Conservation (phyloP, 2,329 filamentous ascomycete genomes). For the Tolypocladium endophyticum region DNA sequence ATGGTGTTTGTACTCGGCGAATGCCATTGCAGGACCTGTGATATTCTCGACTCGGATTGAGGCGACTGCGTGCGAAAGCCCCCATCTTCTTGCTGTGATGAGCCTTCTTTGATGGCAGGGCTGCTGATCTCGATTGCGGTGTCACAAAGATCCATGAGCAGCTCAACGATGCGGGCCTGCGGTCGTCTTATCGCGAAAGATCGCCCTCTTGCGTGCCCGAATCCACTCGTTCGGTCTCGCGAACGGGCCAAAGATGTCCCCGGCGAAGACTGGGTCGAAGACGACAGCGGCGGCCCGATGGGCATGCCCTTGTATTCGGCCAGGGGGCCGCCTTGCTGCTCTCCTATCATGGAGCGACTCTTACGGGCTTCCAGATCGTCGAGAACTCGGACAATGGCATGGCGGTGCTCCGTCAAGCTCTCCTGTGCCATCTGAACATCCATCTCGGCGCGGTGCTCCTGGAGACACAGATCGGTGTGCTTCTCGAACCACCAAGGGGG, state of each 20-base stretch:
- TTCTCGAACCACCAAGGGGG: conserved; percentile 99
- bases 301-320: conserved; percentile 82
- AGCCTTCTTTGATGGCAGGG: conserved; percentile 80
- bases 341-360: conserved; percentile 50
- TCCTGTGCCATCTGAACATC: conserved; percentile 96
- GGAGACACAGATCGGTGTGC: conserved; percentile 89
- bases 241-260: conserved; percentile 62
- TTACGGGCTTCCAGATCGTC: conserved; percentile 79
- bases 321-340: conserved; percentile 39
- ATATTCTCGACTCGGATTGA: conserved; percentile 88
- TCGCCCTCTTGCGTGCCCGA: conserved; percentile 69
- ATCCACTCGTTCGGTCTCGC: conserved; percentile 61
- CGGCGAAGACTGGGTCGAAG: conserved; percentile 60
- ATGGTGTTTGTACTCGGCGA: conserved; percentile 84
- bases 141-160: conserved; percentile 90
- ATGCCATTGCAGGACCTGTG: conserved; percentile 93
- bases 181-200: conserved; percentile 89
- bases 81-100: conserved; percentile 48
- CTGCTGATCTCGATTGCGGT: conserved; percentile 92
- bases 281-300: conserved; percentile 67
- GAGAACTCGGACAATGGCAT: conserved; percentile 87
- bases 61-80: conserved; percentile 91
- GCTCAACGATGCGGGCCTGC: conserved; percentile 84
- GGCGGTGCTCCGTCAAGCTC: conserved; percentile 80
- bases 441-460: conserved; percentile 95